Base-by-base conservation (phyloP, 2,329 filamentous ascomycete genomes). In the Graphilbum sp. region DNA sequence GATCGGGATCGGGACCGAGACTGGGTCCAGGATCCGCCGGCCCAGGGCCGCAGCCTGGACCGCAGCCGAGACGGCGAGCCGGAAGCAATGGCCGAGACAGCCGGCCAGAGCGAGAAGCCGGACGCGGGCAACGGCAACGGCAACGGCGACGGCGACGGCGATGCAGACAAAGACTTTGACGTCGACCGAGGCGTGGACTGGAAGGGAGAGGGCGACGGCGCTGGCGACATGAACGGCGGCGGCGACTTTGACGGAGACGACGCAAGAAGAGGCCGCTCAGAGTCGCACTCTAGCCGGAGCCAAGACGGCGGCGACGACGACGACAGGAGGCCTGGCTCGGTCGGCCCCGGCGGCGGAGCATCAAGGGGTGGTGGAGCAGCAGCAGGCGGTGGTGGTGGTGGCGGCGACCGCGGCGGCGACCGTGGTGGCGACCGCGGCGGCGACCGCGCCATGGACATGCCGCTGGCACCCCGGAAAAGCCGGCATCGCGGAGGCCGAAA, bases 221-320 rank as follows among this genome's bases (percentile, higher is more conserved):
- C n/a, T 12, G 10, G 16, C 9, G 42, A 46, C 16, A 53, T 58
- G 29, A 59, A 60, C 27, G 45, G 45, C 15, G 46, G 46, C 21
- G 38, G 12, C 18, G 6, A 17, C 15, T 15, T 10, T 4, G 23
- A 33, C 15, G n/a, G 10, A 11, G 35, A 39, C 18, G 33, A 13
- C 29, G 20, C 33, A 16, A 31, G 33, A 20, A 18, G 32, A 9
- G 32, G 19, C 13, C 23, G 37, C 3, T 38, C 41, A 39, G 17
- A 54, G 36, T 34, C 42, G 41, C 35, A 45, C 44, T 18, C 40
- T 43, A 19, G 48, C 50, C 17, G 45, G 42, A 19, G 48, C 49
- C 20, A 37, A 34, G 36, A 35, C 24, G 37, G 41, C 21, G 13
- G 13, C 13, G 27, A 12, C 13, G 5, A 12, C 13, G 11, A n/a